phyloP scores from a whole-genome alignment of 2,329 filamentous ascomycete species.

The Fusarium sp. region DNA sequence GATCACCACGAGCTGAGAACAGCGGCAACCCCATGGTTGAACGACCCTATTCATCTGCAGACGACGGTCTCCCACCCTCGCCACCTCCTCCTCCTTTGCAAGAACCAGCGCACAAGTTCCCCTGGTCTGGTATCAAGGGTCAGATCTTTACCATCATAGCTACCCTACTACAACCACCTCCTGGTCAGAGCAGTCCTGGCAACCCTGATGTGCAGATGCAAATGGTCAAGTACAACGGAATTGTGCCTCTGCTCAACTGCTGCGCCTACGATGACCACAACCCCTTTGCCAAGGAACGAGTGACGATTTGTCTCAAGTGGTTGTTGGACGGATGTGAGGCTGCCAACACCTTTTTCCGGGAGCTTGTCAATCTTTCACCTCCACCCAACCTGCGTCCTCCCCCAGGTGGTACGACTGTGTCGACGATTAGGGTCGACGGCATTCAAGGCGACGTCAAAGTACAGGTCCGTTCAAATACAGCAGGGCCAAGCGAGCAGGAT shows the following conservation, averaged over 20 bases:
- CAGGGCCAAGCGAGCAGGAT: constrained; percentile 46
- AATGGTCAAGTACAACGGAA: constrained; percentile 85
- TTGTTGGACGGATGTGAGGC: constrained; percentile 79
- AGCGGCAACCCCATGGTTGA: constrained; percentile 64
- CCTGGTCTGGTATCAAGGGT: constrained; percentile 85
- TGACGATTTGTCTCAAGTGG: constrained; percentile 89
- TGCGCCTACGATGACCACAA: constrained; percentile 94
- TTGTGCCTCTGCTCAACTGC: constrained; percentile 88
- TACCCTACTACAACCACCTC: constrained; percentile 86
- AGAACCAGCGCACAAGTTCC: constrained; percentile 72
- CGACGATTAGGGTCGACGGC: constrained; percentile 66
- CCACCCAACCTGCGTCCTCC: constrained; percentile 55
- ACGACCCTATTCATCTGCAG: constrained; percentile 67
- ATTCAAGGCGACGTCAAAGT: constrained; percentile 69
- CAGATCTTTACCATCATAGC: constrained; percentile 92
- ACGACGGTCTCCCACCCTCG: constrained; percentile 52
- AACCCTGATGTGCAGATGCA: constrained; percentile 86
- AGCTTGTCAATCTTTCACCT: constrained; percentile 65
- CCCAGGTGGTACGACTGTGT: constrained; percentile 53
- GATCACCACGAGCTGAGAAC: constrained; percentile 40
- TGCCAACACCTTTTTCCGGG: constrained; percentile 77
- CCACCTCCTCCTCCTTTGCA: constrained; percentile 64
- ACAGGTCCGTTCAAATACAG: constrained; percentile 58
- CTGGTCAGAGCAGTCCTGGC: constrained; percentile 68
- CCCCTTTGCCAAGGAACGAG: constrained; percentile 91